Base-by-base conservation (phyloP, 208 protist species). In the Leishmania martiniquensis region DNA sequence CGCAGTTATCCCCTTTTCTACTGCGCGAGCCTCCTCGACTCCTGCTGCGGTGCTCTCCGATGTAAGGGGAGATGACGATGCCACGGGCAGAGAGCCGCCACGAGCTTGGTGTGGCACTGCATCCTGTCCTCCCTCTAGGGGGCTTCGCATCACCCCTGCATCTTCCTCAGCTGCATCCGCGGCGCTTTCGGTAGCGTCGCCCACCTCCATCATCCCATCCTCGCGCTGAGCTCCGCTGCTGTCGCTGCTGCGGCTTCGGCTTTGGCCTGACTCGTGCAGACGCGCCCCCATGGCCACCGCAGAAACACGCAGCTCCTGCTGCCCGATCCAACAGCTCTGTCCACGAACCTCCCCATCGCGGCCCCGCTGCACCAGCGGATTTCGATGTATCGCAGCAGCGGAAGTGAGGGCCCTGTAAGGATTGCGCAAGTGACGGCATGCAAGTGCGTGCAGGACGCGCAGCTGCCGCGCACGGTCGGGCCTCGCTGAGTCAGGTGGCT, bases 381-480 rank as follows among this genome's bases (percentile, higher is more conserved):
- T n/a, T 3, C 12, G 22, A 25, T 29, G 59, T 49, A 59, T 32
- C 52, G 22, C 13, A 17, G 22, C 51, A 32, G 15, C 22, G 20
- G 10, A n/a, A 12, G 34, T 15, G 49, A 78, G 47, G 32, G 62
- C 65, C 1, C 12, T 34, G 20, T 73, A 22, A 10, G 75, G 75
- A 45, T 60, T 67, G n/a, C 42, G 66, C 32, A 73, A 4, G 12
- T 42, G 75, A 52, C 66, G 54, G 32, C 66, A 79, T 54, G 12
- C 63, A n/a, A 39, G 54, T 17, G 57, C 39, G 54, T 79, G 75
- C 54, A 79, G 66, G 52, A 73, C 75, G 22, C 66, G 54, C 75
- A 79, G 52, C n/a, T 20, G 32, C 6, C 62, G 45, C 12, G 9
- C 32, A 17, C 65, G 1, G 49, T 37, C 29, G 57, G 57, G 57